These are phyloP conservation scores for Pseudocercospora macadamiae DNA, from an alignment of 2,329 filamentous ascomycete species.

Conservation along the genomic window DNA sequence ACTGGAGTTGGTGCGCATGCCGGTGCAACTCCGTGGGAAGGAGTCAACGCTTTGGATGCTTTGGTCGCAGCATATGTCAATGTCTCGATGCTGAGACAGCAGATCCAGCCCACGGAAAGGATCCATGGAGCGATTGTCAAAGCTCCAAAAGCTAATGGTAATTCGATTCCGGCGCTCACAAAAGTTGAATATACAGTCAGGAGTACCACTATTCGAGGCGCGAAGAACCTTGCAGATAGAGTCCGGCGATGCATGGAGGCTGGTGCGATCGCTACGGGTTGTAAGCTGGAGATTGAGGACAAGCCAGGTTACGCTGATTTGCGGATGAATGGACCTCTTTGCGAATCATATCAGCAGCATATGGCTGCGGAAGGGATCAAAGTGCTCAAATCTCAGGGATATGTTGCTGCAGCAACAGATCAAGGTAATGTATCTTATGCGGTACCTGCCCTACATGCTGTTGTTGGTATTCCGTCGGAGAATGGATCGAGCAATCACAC, in stretches of 20 bases:
- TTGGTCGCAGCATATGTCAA: slow-evolving; percentile 12
- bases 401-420: slow-evolving; percentile 12
- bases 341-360: slow-evolving; percentile 9
- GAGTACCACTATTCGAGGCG: slow-evolving; percentile 12
- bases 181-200: slow-evolving; percentile 11
- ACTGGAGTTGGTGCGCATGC: slow-evolving; percentile 15
- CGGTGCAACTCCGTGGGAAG: slow-evolving; percentile 14
- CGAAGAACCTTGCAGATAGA: slow-evolving; percentile 6
- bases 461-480: slow-evolving; percentile 7
- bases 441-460: slow-evolving; percentile 11
- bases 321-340: slow-evolving; percentile 11
- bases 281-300: slow-evolving; percentile 11
- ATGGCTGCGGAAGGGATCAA: slow-evolving; percentile 9
- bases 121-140: slow-evolving; percentile 14
- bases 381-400: slow-evolving; percentile 11
- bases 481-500: slow-evolving; percentile 13
- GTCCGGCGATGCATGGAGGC: slow-evolving; percentile 14
- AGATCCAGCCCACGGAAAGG: slow-evolving; percentile 12
- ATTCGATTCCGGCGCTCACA: slow-evolving; percentile 13
- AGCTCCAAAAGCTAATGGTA: slow-evolving; percentile 3
- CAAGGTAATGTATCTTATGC: slow-evolving; percentile 13
- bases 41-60: slow-evolving; percentile 17
- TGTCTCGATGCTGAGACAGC: slow-evolving; percentile 13
- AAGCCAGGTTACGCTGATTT: slow-evolving; percentile 13
- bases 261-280: slow-evolving; percentile 15